phyloP scores from a whole-genome alignment of 495 filamentous ascomycete species.

The Podospora pseudocomata region DNA sequence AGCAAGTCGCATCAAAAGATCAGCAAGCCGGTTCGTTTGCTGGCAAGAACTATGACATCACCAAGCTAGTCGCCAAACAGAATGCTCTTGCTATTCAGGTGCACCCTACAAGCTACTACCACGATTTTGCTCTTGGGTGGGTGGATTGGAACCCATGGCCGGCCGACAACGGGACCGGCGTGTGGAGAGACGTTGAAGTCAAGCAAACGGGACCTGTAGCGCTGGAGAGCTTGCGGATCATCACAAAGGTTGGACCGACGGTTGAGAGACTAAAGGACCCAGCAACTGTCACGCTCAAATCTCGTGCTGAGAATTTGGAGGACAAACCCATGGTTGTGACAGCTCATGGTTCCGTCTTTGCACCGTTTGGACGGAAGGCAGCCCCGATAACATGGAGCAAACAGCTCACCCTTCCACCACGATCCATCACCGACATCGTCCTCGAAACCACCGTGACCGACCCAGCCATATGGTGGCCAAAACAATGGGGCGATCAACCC shows the following conservation, averaged over 20 bases:
- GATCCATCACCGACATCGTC: constrained; percentile 37
- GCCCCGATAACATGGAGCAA: constrained; percentile 27
- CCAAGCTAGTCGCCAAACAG: constrained; percentile 31
- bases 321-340: constrained; percentile 34
- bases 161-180: constrained; percentile 53
- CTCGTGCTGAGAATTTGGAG: constrained; percentile 50
- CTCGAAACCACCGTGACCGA: constrained; percentile 36
- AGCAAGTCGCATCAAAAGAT: constrained; percentile 44
- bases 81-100: constrained; percentile 55
- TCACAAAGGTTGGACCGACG: constrained; percentile 41
- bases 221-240: constrained; percentile 48
- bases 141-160: constrained; percentile 67
- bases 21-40: constrained; percentile 56
- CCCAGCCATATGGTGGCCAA: constrained; percentile 49
- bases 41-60: constrained; percentile 55
- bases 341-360: constrained; percentile 37
- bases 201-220: constrained; percentile 54
- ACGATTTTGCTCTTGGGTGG: constrained; percentile 58
- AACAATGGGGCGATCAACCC: constrained; percentile 48
- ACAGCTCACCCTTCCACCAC: constrained; percentile 37
- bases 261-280: constrained; percentile 25
- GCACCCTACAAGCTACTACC: constrained; percentile 56
- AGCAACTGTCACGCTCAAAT: constrained; percentile 44
- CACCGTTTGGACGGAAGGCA: background rate
- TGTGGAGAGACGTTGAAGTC: constrained; percentile 61